Evolutionary conservation across 2,329 filamentous ascomycete species (phyloP), one percentile per base, ranked within the genome.

Genomic region (Geoglossum cookeanum): DNA sequence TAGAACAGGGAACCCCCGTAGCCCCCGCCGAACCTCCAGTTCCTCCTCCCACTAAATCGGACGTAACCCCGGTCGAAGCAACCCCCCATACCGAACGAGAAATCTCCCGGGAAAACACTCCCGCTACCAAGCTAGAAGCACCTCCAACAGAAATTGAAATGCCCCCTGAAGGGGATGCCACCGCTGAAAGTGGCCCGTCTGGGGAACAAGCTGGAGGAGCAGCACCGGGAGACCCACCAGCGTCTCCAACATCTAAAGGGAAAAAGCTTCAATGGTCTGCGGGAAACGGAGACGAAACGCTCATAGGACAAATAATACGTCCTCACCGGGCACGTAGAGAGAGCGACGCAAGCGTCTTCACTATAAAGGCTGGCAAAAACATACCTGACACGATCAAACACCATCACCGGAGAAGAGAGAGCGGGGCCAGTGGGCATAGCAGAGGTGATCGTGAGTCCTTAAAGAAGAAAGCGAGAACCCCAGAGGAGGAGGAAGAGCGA

Each of bases 371-470:
- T 17, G 49, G 30, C 7, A 32, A 53, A 53, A 27, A 32, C 9
- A 32, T 22, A 13, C 13, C 49, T 11, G 49, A 53, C 32, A 30
- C 49, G 5, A 8, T n/a, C 2, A 55, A 48, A 29, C 54, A 55
- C 22, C 35, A 55, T 15, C 39, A 39, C 3, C 32, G 44, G 13
- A 55, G 54, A 48, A 35, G 54, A 39, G 54, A 44, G 29, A 55
- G 54, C 15, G 54, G 54, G 9, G 54, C 44, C 22, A 55, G 54
- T 33, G 39, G 54, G 6, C 8, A 55, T 17, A 55, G 54, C 54
- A 55, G 45, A 30, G 54, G 22, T n/a, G 54, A 55, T 17, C 37
- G 33, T 32, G 22, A 37, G 15, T 35, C 33, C 15, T 17, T 17
- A 15, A 53, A 53, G 30, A 53, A 53, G 30, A 48, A 55, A 13